Base-by-base conservation (phyloP, 352 stramenopile genomes). In the Stramenopiles sp. region DNA sequence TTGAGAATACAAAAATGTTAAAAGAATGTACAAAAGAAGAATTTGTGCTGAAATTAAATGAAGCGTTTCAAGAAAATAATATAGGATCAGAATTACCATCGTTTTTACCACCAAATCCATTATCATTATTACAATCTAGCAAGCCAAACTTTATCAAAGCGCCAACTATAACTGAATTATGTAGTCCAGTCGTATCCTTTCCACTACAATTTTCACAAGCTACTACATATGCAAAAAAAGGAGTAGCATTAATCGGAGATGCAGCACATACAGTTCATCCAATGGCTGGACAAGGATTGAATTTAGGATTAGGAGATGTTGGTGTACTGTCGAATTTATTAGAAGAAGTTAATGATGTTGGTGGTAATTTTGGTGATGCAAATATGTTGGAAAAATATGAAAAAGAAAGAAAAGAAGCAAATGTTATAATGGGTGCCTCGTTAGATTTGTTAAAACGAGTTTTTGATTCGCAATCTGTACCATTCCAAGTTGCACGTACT, bases 261-360 rank as follows among this genome's bases (percentile, higher is more conserved):
- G 95, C 94, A 1, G 94, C 94, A 32, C 94, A 98, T 86, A 94
- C 92, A 63, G 93, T 98, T 78, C 94, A 98, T 86, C 94, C 94
- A 33, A 92, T 98, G 80, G 93, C 93, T 0, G 94, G 94, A 63
- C 94, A 98, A 85, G 93, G 93, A 6, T 85, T 98, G 63, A 98
- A 98, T 88, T 84, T 98, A 69, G 94, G 94, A 20, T 84, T 98
- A 30, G 90, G 85, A 43, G 94, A 97, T 84, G 92, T 96, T 1
- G 79, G 90, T 63, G 85, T 87, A 82, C 86, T 96, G 31, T 85
- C 86, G 43, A 78, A 87, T 65, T 80, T 92, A 76, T 85, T 96
- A 13, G 80, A 87, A 0, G 87, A 93, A 29, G 90, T 88, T 43
- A 85, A 93, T 78, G 86, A 88, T 82, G 86, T 84, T 43, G 91